These are phyloP conservation scores for Trametes cingulata DNA, from an alignment of 768 basidiomycete species.

Conservation along the genomic window DNA sequence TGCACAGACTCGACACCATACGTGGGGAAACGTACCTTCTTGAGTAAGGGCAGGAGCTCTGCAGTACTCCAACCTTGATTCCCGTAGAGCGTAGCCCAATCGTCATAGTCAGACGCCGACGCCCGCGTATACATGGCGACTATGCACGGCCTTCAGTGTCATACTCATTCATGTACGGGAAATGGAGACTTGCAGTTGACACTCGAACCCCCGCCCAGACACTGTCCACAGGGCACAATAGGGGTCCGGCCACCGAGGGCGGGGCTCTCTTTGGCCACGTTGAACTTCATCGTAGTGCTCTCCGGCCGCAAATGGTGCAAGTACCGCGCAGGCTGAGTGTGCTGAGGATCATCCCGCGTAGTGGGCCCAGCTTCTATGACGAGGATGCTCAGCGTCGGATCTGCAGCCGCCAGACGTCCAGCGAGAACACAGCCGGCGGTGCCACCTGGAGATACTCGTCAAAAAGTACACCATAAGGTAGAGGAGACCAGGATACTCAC, in stretches of 20 bases:
- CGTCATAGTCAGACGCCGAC: constrained; percentile 61
- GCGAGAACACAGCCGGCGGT: constrained; percentile 58
- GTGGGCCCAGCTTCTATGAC: constrained; percentile 61
- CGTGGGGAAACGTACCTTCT: constrained; percentile 39
- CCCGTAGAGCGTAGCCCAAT: constrained; percentile 49
- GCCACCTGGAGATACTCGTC: constrained; percentile 37
- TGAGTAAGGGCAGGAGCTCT: constrained; percentile 53
- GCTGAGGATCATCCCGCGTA: constrained; percentile 44
- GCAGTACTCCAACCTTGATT: constrained; percentile 61
- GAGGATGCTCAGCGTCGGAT: constrained; percentile 55
- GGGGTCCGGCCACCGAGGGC: constrained; percentile 46
- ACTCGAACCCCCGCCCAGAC: constrained; percentile 59
- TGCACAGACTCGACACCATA: too few species aligned
- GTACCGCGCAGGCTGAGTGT: constrained; percentile 55
- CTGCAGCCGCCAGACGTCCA: constrained; percentile 51
- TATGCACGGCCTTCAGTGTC: neutral
- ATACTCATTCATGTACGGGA: neutral
- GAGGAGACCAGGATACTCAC: constrained; percentile 31
- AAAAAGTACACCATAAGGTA: neutral
- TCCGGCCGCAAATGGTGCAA: constrained; percentile 40
- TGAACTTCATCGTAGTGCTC: constrained; percentile 44
- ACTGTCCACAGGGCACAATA: constrained; percentile 46
- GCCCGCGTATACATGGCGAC: constrained; percentile 50
- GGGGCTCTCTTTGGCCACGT: constrained; percentile 40
- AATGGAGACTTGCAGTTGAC: constrained; percentile 48